phyloP scores from a whole-genome alignment of 1,284 basidiomycete species.

The Chalciporus piperatoides region DNA sequence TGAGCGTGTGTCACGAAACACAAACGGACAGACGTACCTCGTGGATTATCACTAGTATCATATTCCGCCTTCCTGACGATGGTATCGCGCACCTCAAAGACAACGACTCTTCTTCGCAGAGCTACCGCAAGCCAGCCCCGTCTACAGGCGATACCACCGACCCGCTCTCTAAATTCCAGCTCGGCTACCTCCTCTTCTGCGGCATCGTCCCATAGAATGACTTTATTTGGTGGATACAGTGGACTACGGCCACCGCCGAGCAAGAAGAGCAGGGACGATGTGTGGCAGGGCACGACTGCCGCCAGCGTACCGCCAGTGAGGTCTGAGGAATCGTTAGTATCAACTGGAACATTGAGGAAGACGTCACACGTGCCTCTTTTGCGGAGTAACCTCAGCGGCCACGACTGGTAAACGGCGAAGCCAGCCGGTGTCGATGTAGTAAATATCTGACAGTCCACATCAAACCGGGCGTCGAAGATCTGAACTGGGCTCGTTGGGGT shows the following conservation, averaged over 20 bases:
- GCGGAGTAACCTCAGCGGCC: constrained; percentile 73
- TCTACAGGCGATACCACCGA: constrained; percentile 77
- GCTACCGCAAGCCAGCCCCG: constrained; percentile 83
- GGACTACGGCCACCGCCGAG: constrained; percentile 88
- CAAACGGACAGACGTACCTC: constrained; percentile 48
- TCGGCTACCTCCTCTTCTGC: constrained; percentile 76
- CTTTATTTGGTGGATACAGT: constrained; percentile 93
- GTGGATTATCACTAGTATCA: constrained; percentile 86
- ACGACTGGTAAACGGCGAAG: constrained; percentile 82
- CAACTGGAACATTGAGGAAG: constrained; percentile 2
- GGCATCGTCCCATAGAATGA: constrained; percentile 85
- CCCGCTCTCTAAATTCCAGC: constrained; percentile 87
- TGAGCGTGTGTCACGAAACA: constrained; percentile 12
- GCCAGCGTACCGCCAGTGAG: constrained; percentile 78
- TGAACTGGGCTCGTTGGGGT: constrained; percentile 74
- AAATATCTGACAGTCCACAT: constrained; percentile 76
- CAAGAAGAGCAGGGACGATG: constrained; percentile 83
- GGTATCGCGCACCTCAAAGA: constrained; percentile 68
- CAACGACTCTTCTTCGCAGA: constrained; percentile 72
- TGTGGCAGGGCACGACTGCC: constrained; percentile 74
- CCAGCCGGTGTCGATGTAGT: constrained; percentile 79
- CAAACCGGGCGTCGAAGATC: constrained; percentile 76
- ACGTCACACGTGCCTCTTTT: constrained; percentile 61
- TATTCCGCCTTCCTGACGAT: constrained; percentile 72
- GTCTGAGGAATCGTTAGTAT: constrained; percentile 41